Percentiles rank a stretch among this genome's conserved stretches.
Evolutionary conservation across 768 basidiomycete genomes (phyloP).

Genomic region (Thelephora aurantiotincta): DNA sequence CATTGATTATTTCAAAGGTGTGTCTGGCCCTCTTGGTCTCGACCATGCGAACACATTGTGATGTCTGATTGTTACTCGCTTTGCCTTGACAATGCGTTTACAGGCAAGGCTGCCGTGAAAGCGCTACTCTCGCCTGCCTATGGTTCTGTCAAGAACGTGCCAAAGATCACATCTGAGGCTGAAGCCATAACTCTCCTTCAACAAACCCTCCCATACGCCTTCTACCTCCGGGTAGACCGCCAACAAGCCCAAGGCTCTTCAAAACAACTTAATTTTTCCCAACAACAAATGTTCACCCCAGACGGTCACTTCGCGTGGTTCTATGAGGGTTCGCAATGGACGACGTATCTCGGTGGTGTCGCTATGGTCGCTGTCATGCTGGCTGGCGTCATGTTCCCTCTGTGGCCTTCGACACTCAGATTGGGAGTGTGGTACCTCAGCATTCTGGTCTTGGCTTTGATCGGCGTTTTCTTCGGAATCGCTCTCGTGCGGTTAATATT

Average conservation of each 20-base stretch:
- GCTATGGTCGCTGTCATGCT: constrained; percentile 91
- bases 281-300: constrained; percentile 63
- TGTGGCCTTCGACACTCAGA: constrained; percentile 91
- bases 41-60: neutral
- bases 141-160: constrained; percentile 70
- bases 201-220: constrained; percentile 67
- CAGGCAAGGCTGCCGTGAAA: constrained; percentile 89
- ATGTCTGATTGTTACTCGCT: constrained; percentile 2
- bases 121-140: constrained; percentile 90
- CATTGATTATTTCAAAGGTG: constrained; percentile 97
- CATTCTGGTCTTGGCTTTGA: constrained; percentile 73
- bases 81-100: neutral
- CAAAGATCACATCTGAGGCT: constrained; percentile 55
- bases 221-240: constrained; percentile 86
- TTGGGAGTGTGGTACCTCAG: constrained; percentile 94
- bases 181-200: constrained; percentile 60
- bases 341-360: constrained; percentile 79
- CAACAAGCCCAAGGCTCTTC: constrained; percentile 47
- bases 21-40: constrained; percentile 9
- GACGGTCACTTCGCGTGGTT: constrained; percentile 95
- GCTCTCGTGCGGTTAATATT: constrained; percentile 86
- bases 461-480: constrained; percentile 82
- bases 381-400: constrained; percentile 96
- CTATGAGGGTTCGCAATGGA: constrained; percentile 88
- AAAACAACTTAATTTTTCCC: constrained; percentile 67